Evolutionary conservation across 768 basidiomycete genomes (phyloP), one percentile per base, ranked within the genome.

Genomic region (Vishniacozyma victoriae): DNA sequence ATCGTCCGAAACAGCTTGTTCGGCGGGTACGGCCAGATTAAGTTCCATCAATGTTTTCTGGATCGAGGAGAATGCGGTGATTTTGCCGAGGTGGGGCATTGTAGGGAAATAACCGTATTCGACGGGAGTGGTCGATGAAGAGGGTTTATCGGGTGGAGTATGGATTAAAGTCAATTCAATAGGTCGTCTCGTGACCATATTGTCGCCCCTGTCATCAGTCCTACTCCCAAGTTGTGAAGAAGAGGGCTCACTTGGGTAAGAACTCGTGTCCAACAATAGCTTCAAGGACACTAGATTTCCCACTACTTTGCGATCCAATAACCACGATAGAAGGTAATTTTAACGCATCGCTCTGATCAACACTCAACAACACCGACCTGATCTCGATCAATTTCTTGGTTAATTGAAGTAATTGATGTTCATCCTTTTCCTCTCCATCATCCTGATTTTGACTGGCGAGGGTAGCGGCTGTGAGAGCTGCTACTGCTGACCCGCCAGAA

Each of bases 151-250:
- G 15, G 79, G 69, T 18, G 89, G 89, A 0, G 86, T 93, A 66
- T 99, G 89, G 49, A 97, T 84, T 40, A 99, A 83, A 3, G 95
- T 99, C 50, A 99, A 81, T 68, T 99, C 95, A 62, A 99, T 96
- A 1, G 95, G 95, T 45, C 95, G 84, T 0, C 95, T 85, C 2
- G 95, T 99, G 26, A 97, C 95, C 95, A 99, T 99, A 72, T 97
- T 97, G 72, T 90, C 85, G 46, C 95, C 95, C 75, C 93, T 97
- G 64, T 15, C 26, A 14, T 44, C 4, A 46, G 48, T 39, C 16
- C 18, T 35, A 14, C 25, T 7, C 23, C 29, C 31, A 35, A 29
- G 16, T 16, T 25, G 29, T 33, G n/a, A 9, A n/a, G 29, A n/a
- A 33, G 29, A 33, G 29, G 29, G 78, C 89, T 56, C 65, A 96